Base-by-base conservation (phyloP, 495 filamentous ascomycete genomes). In the Chaetomium fimeti region DNA sequence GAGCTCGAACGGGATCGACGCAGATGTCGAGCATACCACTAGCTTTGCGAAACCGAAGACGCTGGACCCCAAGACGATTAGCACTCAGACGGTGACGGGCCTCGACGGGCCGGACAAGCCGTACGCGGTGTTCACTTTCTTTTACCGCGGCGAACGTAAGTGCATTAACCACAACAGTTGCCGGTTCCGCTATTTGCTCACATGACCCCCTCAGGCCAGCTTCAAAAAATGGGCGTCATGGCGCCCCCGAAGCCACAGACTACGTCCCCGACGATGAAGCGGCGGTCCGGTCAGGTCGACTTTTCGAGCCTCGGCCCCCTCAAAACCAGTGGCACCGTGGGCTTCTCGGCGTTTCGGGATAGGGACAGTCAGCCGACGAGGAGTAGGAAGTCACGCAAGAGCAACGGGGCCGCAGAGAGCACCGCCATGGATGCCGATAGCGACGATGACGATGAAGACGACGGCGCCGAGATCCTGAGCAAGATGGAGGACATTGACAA, bases 1-100 rank as follows among this genome's bases (percentile, higher is more conserved):
- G 9, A 74, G 66, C 18, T 75, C 74, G 24, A 77, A 76, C 12
- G 71, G 75, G 5, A 75, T 82, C 64, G 79, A 82, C 54, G 82
- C 81, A 7, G 91, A 97, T 70, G 84, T 97, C 48, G 95, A 97
- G 75, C 94, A 99, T 76, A 98, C 94, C 51, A 98, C 94, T 27
- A 98, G 94, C 72, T 99, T 99, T 76, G 95, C 95, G 15, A 93
- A 98, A 74, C 95, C 94, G 5, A 99, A 98, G 80, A 88, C 92
- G 20, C 83, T 99, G 29, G 95, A 99, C 78, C 94, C 93, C 1
- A 97, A 97, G 77, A 89, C 89, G 11, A 98, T 99, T 72, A 97
- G 92, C 70, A 98, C 95, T 0, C 94, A 99, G 77, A 97, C 93
- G 0, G 94, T 99, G 20, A 98, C 93, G 25, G 94, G 94, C n/a